Evolutionary conservation across 257 asterid species (phyloP), one percentile per base, ranked within the genome.

Genomic region (Solanum peruvianum): DNA sequence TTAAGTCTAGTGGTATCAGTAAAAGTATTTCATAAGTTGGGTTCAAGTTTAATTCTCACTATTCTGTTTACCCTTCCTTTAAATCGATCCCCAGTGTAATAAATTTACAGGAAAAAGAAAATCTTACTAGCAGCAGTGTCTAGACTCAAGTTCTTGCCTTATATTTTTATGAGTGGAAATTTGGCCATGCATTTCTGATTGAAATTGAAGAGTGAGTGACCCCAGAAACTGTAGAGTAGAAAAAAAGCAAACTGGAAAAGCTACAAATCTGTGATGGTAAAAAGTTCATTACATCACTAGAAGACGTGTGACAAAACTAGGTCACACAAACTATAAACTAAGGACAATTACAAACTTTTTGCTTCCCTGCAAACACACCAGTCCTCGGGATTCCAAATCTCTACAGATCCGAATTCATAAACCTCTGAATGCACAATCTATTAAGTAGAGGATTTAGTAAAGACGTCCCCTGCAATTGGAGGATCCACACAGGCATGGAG

Each of bases 381-480:
- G 84, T 18, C 84, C 44, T 27, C 5, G 14, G 70, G 69, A 29
- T 49, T 81, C 44, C 69, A 47, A 72, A 25, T 77, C 83, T 77
- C 83, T 44, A 77, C 62, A 44, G 15, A 21, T 67, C 84, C 70
- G 85, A 42, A 25, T 39, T 82, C 35, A 75, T 20, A 47, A 3
- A 3, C 11, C 31, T 77, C 49, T 71, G 58, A 64, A 41, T 60
- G 31, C 86, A 45, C 39, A 69, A 33, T 8, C 13, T 31, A 35
- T 37, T 80, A 71, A 29, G n/a, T 5, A 20, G 39, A 76, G 78
- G 45, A 67, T 41, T 89, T 77, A 96, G 86, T 89, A 91, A 52
- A 97, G 98, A 86, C 98, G 93, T 87, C 99, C 99, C 91, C 95
- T 92, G 93, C 99, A 97, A 88, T 86, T 93, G 39, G 99, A 91